phyloP scores from a whole-genome alignment of 768 basidiomycete genomes.

The Coprinopsis cinerea region DNA sequence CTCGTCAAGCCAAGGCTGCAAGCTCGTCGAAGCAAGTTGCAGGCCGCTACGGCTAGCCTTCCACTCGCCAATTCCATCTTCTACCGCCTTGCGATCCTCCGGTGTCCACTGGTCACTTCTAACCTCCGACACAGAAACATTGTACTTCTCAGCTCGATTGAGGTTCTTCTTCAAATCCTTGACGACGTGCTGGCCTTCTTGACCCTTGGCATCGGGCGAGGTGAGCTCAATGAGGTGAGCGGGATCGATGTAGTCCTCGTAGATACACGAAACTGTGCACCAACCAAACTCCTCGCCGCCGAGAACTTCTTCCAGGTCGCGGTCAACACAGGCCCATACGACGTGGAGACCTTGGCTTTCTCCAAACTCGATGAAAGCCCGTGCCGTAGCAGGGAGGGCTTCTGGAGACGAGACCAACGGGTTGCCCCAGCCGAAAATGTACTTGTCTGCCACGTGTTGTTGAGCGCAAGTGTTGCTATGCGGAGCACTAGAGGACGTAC shows the following conservation, averaged over 20 bases:
- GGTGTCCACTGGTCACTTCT: conserved; percentile 32
- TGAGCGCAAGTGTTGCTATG: background rate
- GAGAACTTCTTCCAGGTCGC: conserved; percentile 45
- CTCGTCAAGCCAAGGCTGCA: conserved; percentile 50
- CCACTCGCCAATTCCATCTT: conserved; percentile 54
- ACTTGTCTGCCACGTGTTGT: conserved; percentile 27
- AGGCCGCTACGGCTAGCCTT: conserved; percentile 45
- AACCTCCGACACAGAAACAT: conserved; percentile 44
- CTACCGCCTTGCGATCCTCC: conserved; percentile 39
- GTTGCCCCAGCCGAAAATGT: conserved; percentile 59
- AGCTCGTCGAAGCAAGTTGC: conserved; percentile 49
- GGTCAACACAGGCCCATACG: conserved; percentile 57
- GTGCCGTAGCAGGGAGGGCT: conserved; percentile 29
- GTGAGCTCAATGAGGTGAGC: conserved; percentile 38
- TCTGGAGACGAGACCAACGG: conserved; percentile 44
- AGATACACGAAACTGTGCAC: conserved; percentile 57
- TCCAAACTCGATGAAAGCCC: conserved; percentile 41
- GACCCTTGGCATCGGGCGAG: conserved; percentile 27
- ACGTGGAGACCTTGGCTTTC: conserved; percentile 41
- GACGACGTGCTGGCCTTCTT: conserved; percentile 33
- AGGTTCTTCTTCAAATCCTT: conserved; percentile 62
- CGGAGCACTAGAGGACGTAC: conserved; percentile 4
- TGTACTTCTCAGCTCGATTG: conserved; percentile 48
- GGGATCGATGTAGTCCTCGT: conserved; percentile 54
- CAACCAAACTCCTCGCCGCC: conserved; percentile 40